Evolutionary conservation across 176 grass and related monocot genomes (phyloP), one percentile per base, ranked within the genome.

Genomic region (Dactylis glomerata): DNA sequence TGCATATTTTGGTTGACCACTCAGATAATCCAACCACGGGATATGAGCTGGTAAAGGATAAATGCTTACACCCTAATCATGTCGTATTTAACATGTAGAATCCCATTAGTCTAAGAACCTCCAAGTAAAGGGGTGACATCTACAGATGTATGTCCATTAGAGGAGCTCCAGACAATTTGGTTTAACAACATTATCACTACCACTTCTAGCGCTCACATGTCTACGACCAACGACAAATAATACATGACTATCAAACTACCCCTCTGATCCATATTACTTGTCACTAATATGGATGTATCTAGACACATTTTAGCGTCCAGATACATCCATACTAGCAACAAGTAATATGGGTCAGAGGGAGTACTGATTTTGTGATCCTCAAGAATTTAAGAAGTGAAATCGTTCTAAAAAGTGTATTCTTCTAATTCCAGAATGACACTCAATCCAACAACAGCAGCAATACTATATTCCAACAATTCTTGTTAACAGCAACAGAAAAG

Each of bases 41-140:
- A 74, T 26, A 64, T 46, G 22, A 24, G 10, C 36, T 66, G 20
- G 26, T 41, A 63, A 15, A 63, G 40, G 27, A 31, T 19, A 46
- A 24, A 63, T 46, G 5, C 14, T 57, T 73, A 33, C 37, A 59
- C 38, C 19, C 16, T 59, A 63, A 62, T 75, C 6, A 50, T 74
- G 16, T 10, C 12, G 6, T 83, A 81, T n/a, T 57, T 76, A 26
- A 65, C 15, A 77, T 23, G 73, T 38, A 85, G 30, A 50, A 77
- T 67, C 45, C 56, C 44, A 34, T 23, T 3, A 67, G 33, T 68
- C 62, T 17, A 85, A 78, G 38, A 24, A 57, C 49, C 47, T 69
- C 27, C 32, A 69, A 40, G 17, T 20, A 85, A 77, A 33, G 37
- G 1, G 9, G 24, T 57, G 77, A 57, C 28, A 66, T 49, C 32